A percentile compares a stretch with the other conserved stretches of the same genome.
phyloP scores from a whole-genome alignment of 208 protist genomes.

The Acanthamoeba healyi region DNA sequence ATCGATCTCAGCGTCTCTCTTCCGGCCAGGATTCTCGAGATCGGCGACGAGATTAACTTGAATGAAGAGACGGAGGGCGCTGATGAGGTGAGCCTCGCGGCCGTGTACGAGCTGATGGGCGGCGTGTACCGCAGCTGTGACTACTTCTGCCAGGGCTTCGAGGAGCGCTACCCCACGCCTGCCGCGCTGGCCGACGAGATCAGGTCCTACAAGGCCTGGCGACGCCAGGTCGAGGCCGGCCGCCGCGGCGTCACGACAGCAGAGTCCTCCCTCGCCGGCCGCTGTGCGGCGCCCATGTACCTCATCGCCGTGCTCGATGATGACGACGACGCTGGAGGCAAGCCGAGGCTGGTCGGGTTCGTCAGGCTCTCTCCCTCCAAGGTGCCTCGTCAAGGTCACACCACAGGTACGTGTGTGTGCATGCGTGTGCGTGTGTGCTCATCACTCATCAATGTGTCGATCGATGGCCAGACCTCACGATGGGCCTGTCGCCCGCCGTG shows the following conservation, averaged over 20 bases:
- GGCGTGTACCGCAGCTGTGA: neutral
- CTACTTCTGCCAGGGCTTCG: constrained; percentile 29
- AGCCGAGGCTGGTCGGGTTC: neutral
- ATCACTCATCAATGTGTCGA: neutral
- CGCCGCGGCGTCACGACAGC: neutral
- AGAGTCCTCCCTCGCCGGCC: neutral
- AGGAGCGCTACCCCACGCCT: neutral
- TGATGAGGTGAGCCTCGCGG: neutral
- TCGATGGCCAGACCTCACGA: neutral
- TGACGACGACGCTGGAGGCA: neutral
- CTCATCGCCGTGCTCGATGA: neutral
- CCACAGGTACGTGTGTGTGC: neutral
- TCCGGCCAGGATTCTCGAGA: no score
- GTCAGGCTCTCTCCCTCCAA: constrained; percentile 48
- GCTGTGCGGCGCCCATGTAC: neutral
- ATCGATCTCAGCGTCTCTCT: no score
- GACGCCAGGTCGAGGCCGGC: neutral
- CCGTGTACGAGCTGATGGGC: constrained; percentile 3
- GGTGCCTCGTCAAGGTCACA: constrained; percentile 19
- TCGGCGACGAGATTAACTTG: constrained; percentile 22
- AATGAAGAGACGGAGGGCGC: neutral
- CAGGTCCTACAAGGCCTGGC: constrained; percentile 19
- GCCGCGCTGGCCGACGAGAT: neutral
- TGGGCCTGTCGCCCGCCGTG: neutral
- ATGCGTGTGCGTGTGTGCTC: neutral